These are phyloP conservation scores for Teratosphaeria zuluensis DNA, from an alignment of 2,329 filamentous ascomycete genomes.

Conservation along the genomic window DNA sequence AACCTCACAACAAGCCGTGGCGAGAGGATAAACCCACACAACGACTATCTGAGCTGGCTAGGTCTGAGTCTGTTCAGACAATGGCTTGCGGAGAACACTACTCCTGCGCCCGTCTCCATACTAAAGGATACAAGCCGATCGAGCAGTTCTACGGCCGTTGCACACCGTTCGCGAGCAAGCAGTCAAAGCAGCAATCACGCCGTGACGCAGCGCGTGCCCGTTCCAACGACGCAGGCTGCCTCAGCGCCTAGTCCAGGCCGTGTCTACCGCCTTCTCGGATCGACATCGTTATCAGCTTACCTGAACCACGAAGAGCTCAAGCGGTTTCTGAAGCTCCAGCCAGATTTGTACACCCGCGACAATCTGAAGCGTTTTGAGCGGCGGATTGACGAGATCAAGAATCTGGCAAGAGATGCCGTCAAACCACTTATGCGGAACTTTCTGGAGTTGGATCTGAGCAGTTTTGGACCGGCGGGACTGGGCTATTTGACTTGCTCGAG, in stretches of 20 bases:
- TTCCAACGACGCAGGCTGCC: conserved; percentile 19
- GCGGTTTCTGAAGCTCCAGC: conserved; percentile 60
- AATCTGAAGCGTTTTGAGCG: conserved; percentile 77
- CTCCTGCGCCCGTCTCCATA: conserved; percentile 53
- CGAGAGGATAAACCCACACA: conserved; percentile 70
- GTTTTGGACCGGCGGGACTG: conserved; percentile 29
- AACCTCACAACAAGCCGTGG: conserved; percentile 69
- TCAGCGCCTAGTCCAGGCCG: conserved; percentile 48
- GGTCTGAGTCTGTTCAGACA: conserved; percentile 80
- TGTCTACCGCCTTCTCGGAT: conserved; percentile 67
- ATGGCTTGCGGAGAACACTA: conserved; percentile 86
- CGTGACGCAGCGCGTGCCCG: conserved; percentile 24
- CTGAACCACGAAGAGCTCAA: conserved; percentile 82
- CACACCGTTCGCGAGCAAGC: background rate
- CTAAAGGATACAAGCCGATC: conserved; percentile 27
- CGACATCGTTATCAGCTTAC: conserved; percentile 52
- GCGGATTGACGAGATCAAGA: conserved; percentile 79
- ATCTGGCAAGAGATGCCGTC: conserved; percentile 70
- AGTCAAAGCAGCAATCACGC: conserved; percentile 17
- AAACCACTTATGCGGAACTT: conserved; percentile 77
- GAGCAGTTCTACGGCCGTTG: background rate
- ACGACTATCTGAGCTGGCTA: conserved; percentile 81
- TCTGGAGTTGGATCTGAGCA: conserved; percentile 62
- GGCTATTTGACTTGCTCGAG: conserved; percentile 57
- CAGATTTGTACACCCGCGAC: conserved; percentile 77